A percentile compares a stretch with the other conserved stretches of the same genome.
phyloP scores from a whole-genome alignment of 2,329 filamentous ascomycete genomes.

The Elsinoe batatas region DNA sequence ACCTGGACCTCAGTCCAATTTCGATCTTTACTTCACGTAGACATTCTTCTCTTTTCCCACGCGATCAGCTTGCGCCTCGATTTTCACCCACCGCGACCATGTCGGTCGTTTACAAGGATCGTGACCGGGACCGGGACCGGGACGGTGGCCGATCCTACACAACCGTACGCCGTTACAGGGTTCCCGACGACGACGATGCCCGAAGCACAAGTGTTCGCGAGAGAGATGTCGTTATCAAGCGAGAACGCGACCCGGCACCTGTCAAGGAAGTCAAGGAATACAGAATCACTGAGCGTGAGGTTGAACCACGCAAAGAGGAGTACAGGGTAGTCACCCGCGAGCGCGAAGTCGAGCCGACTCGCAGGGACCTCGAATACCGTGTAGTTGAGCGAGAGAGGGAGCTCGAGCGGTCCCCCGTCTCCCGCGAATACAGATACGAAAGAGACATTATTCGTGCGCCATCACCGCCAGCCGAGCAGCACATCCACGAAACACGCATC shows the following conservation, averaged over 20 bases:
- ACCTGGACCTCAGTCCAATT: neutral
- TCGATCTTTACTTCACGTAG: neutral
- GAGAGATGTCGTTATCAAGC: constrained; percentile 41
- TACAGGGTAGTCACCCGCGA: constrained; percentile 26
- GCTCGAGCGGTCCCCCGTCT: constrained; percentile 25
- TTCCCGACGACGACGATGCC: constrained; percentile 35
- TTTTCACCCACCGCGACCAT: constrained; percentile 20
- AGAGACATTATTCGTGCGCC: constrained; percentile 23
- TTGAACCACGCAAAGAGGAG: constrained; percentile 23
- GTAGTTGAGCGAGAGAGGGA: constrained; percentile 28
- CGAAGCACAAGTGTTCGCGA: constrained; percentile 31
- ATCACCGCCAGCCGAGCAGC: constrained; percentile 36
- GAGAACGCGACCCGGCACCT: constrained; percentile 20
- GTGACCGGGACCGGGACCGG: constrained; percentile 36
- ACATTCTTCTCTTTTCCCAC: neutral
- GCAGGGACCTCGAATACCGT: constrained; percentile 28
- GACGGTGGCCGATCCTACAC: constrained; percentile 40
- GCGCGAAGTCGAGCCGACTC: constrained; percentile 18
- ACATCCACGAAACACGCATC: constrained; percentile 43
- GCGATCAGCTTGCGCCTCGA: constrained; percentile 2
- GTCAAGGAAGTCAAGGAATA: constrained; percentile 24
- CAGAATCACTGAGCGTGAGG: constrained; percentile 32
- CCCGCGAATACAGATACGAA: constrained; percentile 18
- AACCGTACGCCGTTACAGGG: constrained; percentile 51
- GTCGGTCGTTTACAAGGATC: constrained; percentile 39